Conservation (phyloP, 2,329 filamentous ascomycete species). For the Stachybotrys elegans region DNA sequence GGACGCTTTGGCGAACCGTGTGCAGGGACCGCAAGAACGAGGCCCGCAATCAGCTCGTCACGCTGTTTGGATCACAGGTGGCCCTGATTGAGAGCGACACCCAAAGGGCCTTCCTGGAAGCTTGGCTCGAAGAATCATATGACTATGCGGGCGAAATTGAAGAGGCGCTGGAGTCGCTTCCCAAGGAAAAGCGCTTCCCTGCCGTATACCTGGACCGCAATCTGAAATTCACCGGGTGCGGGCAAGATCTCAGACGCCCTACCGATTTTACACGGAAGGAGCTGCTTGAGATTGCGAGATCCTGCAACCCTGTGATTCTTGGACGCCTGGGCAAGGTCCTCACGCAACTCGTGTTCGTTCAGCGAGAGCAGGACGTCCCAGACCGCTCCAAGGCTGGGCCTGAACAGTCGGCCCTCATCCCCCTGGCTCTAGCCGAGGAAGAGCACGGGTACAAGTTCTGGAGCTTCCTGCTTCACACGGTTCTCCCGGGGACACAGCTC, state of each 20-base stretch:
- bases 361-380: constrained; percentile 33
- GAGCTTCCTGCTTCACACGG: constrained; percentile 41
- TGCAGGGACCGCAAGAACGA: constrained; percentile 35
- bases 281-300: constrained; percentile 46
- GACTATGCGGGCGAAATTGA: constrained; percentile 40
- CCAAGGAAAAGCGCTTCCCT: constrained; percentile 34
- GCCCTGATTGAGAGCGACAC: constrained; percentile 24
- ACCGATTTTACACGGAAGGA: constrained; percentile 37
- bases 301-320: constrained; percentile 42
- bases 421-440: constrained; percentile 31
- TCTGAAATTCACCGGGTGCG: constrained; percentile 22
- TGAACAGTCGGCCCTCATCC: constrained; percentile 34
- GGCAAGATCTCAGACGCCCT: constrained; percentile 13
- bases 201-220: constrained; percentile 47
- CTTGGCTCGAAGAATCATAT: constrained; percentile 47
- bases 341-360: constrained; percentile 39
- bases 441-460: constrained; percentile 36
- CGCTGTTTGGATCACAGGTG: constrained; percentile 35
- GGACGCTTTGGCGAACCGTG: constrained; percentile 37
- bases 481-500: constrained; percentile 44
- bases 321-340: constrained; percentile 41
- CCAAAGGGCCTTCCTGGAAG: constrained; percentile 34
- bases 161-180: constrained; percentile 29
- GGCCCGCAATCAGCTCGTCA: constrained; percentile 32
- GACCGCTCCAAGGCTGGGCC: constrained; percentile 31